phyloP scores from a whole-genome alignment of 306 rosid species.

The Glycine tomentella region DNA sequence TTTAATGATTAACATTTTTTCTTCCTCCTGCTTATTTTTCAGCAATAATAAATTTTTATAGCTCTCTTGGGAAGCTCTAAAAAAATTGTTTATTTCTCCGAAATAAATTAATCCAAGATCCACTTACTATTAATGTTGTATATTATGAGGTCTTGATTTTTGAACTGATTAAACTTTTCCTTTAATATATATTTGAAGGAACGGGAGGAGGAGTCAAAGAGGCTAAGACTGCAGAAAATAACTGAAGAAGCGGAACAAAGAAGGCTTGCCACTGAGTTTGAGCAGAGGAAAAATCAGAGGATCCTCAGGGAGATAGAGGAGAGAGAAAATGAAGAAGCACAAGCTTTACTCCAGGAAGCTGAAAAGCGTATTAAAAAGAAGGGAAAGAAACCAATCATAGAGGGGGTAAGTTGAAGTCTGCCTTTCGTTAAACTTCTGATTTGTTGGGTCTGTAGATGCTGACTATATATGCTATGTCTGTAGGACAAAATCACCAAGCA shows the following conservation, averaged over 20 bases:
- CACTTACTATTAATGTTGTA: neutral
- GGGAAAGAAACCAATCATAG: conserved; percentile 72
- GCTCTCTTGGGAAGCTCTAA: neutral
- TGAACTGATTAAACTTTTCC: neutral
- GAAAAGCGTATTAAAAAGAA: conserved; percentile 63
- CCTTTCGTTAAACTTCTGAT: conserved; percentile 5
- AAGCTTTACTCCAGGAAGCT: conserved; percentile 67
- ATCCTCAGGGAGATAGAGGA: conserved; percentile 84
- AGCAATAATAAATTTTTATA: neutral
- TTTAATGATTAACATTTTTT: neutral
- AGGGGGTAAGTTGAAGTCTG: conserved; percentile 64
- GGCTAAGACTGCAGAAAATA: conserved; percentile 74
- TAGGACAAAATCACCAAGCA: conserved; percentile 79
- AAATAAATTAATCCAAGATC: neutral
- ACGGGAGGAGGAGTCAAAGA: conserved; percentile 85
- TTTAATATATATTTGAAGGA: conserved; percentile 58
- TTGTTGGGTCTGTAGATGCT: conserved; percentile 29
- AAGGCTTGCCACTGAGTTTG: conserved; percentile 76
- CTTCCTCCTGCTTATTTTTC: neutral
- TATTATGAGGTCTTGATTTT: neutral
- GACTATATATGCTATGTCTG: conserved; percentile 28
- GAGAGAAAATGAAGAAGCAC: conserved; percentile 73
- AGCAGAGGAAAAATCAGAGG: conserved; percentile 69
- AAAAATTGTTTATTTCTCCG: neutral
- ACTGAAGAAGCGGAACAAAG: conserved; percentile 88